These are phyloP conservation scores for Aspergillus bombycis DNA, from an alignment of 2,329 filamentous ascomycete genomes.

Conservation along the genomic window DNA sequence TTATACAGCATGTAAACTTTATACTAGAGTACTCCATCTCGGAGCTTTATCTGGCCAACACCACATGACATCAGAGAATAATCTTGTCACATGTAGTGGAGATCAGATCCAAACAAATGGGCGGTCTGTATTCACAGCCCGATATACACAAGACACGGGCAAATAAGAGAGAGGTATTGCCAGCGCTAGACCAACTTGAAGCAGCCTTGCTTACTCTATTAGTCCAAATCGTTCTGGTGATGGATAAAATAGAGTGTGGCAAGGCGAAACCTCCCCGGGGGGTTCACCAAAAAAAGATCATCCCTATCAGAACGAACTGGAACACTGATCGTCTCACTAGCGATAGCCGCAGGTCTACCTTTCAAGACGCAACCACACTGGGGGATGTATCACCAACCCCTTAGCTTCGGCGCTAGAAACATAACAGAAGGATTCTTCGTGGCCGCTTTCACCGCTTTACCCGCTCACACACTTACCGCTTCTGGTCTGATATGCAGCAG, in stretches of 20 bases:
- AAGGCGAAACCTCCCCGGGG: background rate
- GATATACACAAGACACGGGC: background rate
- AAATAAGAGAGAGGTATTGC: background rate
- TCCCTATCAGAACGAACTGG: background rate
- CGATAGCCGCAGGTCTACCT: background rate
- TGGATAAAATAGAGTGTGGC: background rate
- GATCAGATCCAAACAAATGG: background rate
- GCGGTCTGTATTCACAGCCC: background rate
- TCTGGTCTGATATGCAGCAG: background rate
- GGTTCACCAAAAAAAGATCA: background rate
- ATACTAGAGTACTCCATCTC: background rate
- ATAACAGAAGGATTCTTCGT: slow-evolving; percentile 33
- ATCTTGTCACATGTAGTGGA: background rate
- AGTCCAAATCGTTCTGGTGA: background rate
- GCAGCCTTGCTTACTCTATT: background rate
- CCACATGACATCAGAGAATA: background rate
- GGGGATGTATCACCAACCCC: slow-evolving; percentile 15
- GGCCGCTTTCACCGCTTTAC: slow-evolving; percentile 24
- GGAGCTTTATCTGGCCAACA: background rate
- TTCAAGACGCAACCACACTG: slow-evolving; percentile 1
- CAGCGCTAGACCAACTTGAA: background rate
- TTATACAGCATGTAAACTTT: background rate
- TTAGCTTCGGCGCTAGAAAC: slow-evolving; percentile 38
- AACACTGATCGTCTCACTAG: slow-evolving; percentile 4
- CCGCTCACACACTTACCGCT: slow-evolving; percentile 4